Conservation (phyloP, 306 rosid genomes). For the Hippophae rhamnoides region DNA sequence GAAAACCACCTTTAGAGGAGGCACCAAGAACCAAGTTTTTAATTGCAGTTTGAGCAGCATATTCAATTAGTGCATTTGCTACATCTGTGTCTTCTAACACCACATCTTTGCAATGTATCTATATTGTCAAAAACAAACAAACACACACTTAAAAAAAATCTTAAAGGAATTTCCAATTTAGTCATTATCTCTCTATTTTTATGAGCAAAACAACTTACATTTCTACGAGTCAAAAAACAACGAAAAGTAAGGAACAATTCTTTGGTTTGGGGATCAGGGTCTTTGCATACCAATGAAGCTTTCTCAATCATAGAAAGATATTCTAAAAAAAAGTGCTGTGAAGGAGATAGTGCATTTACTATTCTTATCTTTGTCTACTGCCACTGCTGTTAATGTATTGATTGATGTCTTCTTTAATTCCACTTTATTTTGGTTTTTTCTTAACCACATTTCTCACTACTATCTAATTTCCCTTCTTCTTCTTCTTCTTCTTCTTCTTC, state of each 20-base stretch:
- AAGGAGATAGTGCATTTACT: slow-evolving; percentile 68
- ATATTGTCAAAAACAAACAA: background rate
- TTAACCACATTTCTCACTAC: slow-evolving; percentile 51
- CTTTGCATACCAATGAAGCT: slow-evolving; percentile 26
- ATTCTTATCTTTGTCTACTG: slow-evolving; percentile 77
- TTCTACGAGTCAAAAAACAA: slow-evolving; percentile 74
- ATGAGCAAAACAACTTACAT: slow-evolving; percentile 34
- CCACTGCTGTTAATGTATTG: slow-evolving; percentile 72
- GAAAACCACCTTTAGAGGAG: slow-evolving; percentile 54
- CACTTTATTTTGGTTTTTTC: slow-evolving; percentile 14
- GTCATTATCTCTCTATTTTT: background rate
- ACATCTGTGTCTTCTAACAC: slow-evolving; percentile 62
- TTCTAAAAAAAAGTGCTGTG: too few species aligned
- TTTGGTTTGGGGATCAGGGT: slow-evolving; percentile 39
- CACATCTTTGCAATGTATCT: slow-evolving; percentile 73
- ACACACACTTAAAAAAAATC: background rate
- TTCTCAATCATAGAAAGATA: slow-evolving; percentile 9
- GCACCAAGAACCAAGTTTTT: slow-evolving; percentile 82
- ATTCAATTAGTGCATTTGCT: slow-evolving; percentile 56
- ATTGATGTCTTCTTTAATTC: slow-evolving; percentile 46
- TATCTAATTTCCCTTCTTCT: background rate
- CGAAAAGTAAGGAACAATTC: slow-evolving; percentile 75
- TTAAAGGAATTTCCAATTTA: background rate
- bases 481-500: background rate
- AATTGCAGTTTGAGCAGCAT: slow-evolving; percentile 41